These are phyloP conservation scores for Punica granatum DNA, from an alignment of 345 rosid genomes.

Conservation along the genomic window DNA sequence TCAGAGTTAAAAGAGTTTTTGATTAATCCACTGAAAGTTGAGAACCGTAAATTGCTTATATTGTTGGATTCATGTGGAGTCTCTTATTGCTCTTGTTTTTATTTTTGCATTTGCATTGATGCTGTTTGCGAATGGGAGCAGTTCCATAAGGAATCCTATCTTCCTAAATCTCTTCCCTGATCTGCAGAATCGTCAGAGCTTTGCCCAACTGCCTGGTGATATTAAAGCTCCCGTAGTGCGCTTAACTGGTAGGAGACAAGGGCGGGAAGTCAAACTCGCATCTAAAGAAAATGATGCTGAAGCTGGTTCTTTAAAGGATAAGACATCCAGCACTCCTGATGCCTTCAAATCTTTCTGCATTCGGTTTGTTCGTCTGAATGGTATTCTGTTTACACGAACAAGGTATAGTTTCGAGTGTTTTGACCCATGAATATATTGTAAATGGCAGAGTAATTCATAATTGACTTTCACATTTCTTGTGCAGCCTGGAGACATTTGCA, in stretches of 20 bases:
- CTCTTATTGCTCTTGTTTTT: neutral
- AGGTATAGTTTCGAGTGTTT: constrained; percentile 39
- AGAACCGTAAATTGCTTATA: neutral
- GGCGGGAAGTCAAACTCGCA: constrained; percentile 40
- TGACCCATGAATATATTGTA: neutral
- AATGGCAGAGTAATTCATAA: neutral
- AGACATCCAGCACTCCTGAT: constrained; percentile 32
- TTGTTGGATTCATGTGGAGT: neutral
- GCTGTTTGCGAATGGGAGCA: neutral
- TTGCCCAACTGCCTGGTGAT: constrained; percentile 46
- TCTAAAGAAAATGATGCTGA: constrained; percentile 41
- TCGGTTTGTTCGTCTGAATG: constrained; percentile 80
- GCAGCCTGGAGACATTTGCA: constrained; percentile 83
- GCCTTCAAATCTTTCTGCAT: constrained; percentile 55
- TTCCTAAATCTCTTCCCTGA: neutral
- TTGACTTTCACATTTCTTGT: constrained; percentile 11
- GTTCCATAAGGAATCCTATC: too few species aligned
- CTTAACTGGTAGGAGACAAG: constrained; percentile 52
- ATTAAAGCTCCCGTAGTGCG: constrained; percentile 24
- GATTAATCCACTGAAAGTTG: too few species aligned
- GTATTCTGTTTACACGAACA: constrained; percentile 89
- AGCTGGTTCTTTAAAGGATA: constrained; percentile 39
- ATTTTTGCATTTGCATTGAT: neutral
- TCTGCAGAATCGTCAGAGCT: constrained; percentile 37
- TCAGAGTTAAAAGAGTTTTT: neutral